Percentiles rank a stretch among this genome's conserved stretches.
Conservation (phyloP, 495 filamentous ascomycete species). For the Hypoxylon fuscum region DNA sequence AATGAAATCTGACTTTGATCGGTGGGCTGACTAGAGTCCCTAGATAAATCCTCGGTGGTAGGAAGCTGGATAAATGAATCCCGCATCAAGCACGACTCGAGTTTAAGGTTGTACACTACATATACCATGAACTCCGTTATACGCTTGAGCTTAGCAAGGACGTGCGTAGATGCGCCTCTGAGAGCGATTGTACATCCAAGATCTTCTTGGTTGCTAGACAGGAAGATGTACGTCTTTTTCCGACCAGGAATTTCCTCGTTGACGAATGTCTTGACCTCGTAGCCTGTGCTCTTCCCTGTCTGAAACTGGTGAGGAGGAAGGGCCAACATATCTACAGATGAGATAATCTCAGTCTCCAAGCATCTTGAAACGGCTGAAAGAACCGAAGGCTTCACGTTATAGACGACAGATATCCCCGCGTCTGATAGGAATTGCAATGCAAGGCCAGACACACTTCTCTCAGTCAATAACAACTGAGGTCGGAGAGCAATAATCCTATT, state of each 20-base stretch:
- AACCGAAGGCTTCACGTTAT: constrained; percentile 95
- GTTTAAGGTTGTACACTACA: constrained; percentile 95
- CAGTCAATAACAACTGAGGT: constrained; percentile 85
- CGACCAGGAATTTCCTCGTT: constrained; percentile 72
- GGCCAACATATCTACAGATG: constrained; percentile 93
- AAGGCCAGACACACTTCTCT: constrained; percentile 89
- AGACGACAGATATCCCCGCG: constrained; percentile 88
- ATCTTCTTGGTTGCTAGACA: constrained; percentile 91
- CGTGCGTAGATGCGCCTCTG: constrained; percentile 76
- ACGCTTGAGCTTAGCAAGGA: constrained; percentile 81
- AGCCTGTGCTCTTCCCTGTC: constrained; percentile 81
- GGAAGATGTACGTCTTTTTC: constrained; percentile 94
- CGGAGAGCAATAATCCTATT: constrained; percentile 87
- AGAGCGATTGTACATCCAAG: constrained; percentile 97
- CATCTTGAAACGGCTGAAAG: constrained; percentile 94
- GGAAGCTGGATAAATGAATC: constrained; percentile 94
- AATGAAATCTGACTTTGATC: constrained; percentile 32
- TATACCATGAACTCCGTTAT: constrained; percentile 99
- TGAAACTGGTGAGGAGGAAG: constrained; percentile 68
- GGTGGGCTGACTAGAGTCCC: constrained; percentile 41
- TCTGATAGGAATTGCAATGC: constrained; percentile 87
- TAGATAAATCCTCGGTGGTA: constrained; percentile 58
- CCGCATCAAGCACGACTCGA: constrained; percentile 95
- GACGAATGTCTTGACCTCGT: constrained; percentile 95
- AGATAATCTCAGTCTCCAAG: constrained; percentile 88